These are phyloP conservation scores for Ceratobasidium theobromae DNA, from an alignment of 1,284 basidiomycete genomes.

Conservation along the genomic window DNA sequence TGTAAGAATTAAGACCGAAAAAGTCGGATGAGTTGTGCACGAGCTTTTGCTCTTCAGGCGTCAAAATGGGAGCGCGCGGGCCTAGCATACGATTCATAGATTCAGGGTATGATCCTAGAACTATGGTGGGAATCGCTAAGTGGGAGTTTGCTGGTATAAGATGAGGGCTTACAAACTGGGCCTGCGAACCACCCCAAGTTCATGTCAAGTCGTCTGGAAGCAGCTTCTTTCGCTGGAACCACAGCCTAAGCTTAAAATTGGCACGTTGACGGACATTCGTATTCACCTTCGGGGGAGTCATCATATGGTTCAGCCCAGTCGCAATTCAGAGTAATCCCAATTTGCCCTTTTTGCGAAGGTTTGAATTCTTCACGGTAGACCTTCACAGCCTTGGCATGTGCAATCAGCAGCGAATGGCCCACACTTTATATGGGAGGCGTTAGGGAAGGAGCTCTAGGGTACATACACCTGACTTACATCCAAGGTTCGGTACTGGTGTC, in stretches of 20 bases:
- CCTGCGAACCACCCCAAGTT: constrained; percentile 43
- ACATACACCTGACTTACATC: constrained; percentile 62
- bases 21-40: constrained; percentile 71
- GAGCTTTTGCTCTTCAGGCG: constrained; percentile 58
- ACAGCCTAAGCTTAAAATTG: not conserved
- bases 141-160: not conserved
- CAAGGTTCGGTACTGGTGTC: constrained; percentile 68
- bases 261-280: constrained; percentile 56
- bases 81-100: constrained; percentile 62
- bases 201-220: constrained; percentile 55
- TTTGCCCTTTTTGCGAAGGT: constrained; percentile 55
- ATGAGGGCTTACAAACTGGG: not conserved
- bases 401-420: constrained; percentile 64
- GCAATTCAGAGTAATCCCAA: constrained; percentile 74
- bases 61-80: constrained; percentile 66
- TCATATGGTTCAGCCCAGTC: constrained; percentile 71
- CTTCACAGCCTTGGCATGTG: constrained; percentile 66
- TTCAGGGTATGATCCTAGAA: constrained; percentile 67
- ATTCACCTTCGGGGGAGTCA: constrained; percentile 60
- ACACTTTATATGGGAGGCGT: constrained; percentile 48
- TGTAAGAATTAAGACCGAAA: constrained; percentile 71
- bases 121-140: constrained; percentile 58
- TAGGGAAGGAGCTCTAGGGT: not conserved
- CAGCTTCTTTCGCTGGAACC: not conserved
- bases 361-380: constrained; percentile 64